Base-by-base conservation (phyloP, 257 asterid species). In the Nicotiana sylvestris region DNA sequence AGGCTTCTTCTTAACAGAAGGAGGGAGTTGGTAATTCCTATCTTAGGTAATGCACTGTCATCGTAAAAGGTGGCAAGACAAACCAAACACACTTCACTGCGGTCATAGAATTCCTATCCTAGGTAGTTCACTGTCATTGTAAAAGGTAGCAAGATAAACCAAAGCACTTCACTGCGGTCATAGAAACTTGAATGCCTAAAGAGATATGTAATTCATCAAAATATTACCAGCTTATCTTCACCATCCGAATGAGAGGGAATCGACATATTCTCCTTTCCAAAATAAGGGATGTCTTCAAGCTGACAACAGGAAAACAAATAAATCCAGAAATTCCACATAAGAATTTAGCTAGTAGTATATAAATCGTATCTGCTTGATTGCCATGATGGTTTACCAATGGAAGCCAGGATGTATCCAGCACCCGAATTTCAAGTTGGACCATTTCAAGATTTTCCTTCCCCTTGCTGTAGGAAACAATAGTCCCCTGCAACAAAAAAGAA, bases 351-450 rank as follows among this genome's bases (percentile, higher is more conserved):
- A 76, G 46, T 29, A 8, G 64, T 9, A 76, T 51, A 76, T 13
- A 0, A 29, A 29, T 74, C 30, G 30, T 76, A 76, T 76, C 46
- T 51, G 65, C 46, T 76, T 27, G 80, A 76, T 76, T 16, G 46
- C 46, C 46, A 6, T 2, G 84, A 68, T 61, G 77, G 79, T 18
- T 85, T 89, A 96, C 97, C 91, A 68, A 58, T 81, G 84, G 85
- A 84, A 87, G 85, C 81, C 82, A 81, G 61, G 91, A 85, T 10
- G 77, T 37, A 78, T 91, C 88, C 88, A 92, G 86, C 90, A 89
- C 94, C 29, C 93, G 93, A 84, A 92, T 84, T 86, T 96, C 99
- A 88, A 93, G 94, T 51, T 89, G 92, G 86, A 87, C 25, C 82
- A 86, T 86, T 35, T 86, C 66, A 81, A 82, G 74, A 35, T 39